Conservation (phyloP, 176 grass and related monocot species). For the Aegilops longissima region DNA sequence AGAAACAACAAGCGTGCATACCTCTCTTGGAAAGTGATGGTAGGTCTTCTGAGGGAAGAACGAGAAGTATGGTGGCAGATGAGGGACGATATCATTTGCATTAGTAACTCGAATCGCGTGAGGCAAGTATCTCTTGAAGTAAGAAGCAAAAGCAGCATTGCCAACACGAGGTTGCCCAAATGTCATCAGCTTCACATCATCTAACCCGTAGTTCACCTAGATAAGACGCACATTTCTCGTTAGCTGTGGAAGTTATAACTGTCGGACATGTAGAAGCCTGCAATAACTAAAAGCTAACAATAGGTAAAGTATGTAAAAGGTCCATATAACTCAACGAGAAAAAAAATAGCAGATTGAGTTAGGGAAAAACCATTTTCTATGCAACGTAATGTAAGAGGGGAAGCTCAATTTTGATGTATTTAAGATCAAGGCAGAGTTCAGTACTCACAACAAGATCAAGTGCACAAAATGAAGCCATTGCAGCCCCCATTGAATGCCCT, state of each 20-base stretch:
- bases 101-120: conserved; percentile 75
- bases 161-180: conserved; percentile 89
- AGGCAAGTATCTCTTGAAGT: conserved; percentile 72
- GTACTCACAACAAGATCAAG: conserved; percentile 90
- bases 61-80: conserved; percentile 81
- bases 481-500: conserved; percentile 91
- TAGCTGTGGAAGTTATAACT: neutral
- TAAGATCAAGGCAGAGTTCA: conserved; percentile 17
- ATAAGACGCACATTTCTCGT: conserved; percentile 3
- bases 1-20: neutral
- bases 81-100: conserved; percentile 79
- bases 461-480: conserved; percentile 97
- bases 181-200: conserved; percentile 72
- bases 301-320: too few relatives aligned
- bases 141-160: conserved; percentile 83
- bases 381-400: neutral
- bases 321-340: neutral
- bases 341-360: neutral
- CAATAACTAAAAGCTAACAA: too few relatives aligned
- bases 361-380: neutral
- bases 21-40: conserved; percentile 94
- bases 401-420: neutral
- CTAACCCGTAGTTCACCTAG: conserved; percentile 62
- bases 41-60: conserved; percentile 87
- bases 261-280: neutral